Conservation (phyloP, 192 early-diverging fungal genomes). For the Coemansia sp. region DNA sequence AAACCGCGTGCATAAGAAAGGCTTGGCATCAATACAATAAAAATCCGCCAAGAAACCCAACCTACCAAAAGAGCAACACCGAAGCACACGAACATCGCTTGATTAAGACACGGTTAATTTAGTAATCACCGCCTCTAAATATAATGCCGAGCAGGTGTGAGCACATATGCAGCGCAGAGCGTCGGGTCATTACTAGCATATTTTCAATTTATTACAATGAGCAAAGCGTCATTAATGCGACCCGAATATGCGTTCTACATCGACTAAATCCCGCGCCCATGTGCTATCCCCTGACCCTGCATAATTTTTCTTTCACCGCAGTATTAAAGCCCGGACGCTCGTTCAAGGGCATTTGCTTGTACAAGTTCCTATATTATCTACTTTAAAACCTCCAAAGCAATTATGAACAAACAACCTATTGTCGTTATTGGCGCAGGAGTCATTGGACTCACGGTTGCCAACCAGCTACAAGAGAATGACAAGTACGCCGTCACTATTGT, state of each 20-base stretch:
- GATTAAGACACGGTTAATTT: background rate
- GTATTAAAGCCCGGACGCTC: background rate
- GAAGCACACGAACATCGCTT: background rate
- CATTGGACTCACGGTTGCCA: slow-evolving; percentile 57
- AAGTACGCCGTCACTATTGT: slow-evolving; percentile 49
- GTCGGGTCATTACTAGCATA: background rate
- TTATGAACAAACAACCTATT: slow-evolving; percentile 10
- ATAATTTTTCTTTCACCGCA: background rate
- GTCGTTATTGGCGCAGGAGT: slow-evolving; percentile 64
- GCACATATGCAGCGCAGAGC: background rate
- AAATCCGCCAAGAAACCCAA: too few relatives aligned
- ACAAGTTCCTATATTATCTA: background rate
- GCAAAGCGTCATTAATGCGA: background rate
- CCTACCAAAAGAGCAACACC: background rate
- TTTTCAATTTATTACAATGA: background rate
- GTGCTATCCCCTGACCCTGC: background rate
- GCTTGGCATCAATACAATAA: background rate
- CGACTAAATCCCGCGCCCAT: background rate
- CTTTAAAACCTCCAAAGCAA: background rate
- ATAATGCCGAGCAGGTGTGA: background rate
- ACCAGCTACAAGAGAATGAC: slow-evolving; percentile 39
- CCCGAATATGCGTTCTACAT: background rate
- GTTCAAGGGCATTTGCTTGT: background rate
- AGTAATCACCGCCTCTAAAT: background rate
- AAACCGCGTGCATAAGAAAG: background rate